A percentile compares a stretch with the other conserved stretches of the same genome.
Conservation (phyloP, 208 protist genomes). For the Wallacemonas sp. region DNA sequence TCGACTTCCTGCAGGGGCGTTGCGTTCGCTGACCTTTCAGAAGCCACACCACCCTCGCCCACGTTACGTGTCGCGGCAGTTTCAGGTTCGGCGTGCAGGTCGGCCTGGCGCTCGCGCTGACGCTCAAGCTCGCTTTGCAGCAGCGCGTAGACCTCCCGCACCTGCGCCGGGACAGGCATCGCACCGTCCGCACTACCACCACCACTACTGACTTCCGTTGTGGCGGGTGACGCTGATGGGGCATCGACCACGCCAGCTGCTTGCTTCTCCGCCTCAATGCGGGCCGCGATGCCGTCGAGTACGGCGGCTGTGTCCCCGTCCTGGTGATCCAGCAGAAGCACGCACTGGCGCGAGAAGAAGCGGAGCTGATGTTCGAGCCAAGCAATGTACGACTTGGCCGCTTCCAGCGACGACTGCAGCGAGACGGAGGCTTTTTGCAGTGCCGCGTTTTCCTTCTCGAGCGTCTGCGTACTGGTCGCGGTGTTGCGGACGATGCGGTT, state of each 20-base stretch:
- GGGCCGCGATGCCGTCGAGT: not conserved
- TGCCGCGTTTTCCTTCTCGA: slow-evolving; percentile 4
- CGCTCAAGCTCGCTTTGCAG: not conserved
- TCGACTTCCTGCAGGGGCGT: too few relatives aligned
- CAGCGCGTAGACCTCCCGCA: not conserved
- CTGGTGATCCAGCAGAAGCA: slow-evolving; percentile 7
- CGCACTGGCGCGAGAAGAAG: slow-evolving; percentile 23
- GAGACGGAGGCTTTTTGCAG: slow-evolving; percentile 1
- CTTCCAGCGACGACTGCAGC: slow-evolving; percentile 16
- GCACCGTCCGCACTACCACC: too few relatives aligned
- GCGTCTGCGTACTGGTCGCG: slow-evolving; percentile 20
- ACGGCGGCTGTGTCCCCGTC: slow-evolving; percentile 2
- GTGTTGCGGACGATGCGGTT: slow-evolving; percentile 42
- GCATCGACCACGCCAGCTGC: too few relatives aligned
- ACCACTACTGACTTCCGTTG: too few relatives aligned
- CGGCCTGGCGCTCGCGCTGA: not conserved
- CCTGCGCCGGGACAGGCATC: not conserved
- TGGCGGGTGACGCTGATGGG: too few relatives aligned
- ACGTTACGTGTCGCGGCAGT: not conserved
- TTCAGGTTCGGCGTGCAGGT: not conserved
- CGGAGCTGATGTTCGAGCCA: slow-evolving; percentile 59
- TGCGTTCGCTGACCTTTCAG: too few relatives aligned
- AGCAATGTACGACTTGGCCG: slow-evolving; percentile 37
- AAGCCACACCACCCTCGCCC: not conserved
- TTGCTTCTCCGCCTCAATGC: not conserved